Base-by-base conservation (phyloP, 2,329 filamentous ascomycete genomes). In the Exophiala spinifera region DNA sequence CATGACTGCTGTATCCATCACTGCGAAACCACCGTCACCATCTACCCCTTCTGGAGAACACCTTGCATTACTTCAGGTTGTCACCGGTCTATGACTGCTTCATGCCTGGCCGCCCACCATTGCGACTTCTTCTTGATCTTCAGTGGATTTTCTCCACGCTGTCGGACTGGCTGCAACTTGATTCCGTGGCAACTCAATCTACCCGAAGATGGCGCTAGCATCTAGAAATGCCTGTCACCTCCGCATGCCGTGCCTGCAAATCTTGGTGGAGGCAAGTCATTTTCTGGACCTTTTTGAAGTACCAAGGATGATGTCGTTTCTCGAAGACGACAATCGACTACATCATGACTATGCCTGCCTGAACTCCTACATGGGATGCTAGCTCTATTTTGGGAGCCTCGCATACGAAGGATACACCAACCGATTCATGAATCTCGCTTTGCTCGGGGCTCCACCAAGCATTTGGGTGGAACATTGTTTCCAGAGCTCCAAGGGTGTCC, bases 301-400 rank as follows among this genome's bases (percentile, higher is more conserved):
- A 20, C 33, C 20, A 7, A 28, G n/a, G 14, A 10, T 15, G n/a
- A n/a, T 44, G 28, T 7, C 33, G n/a, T 34, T 21, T 33, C 15
- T 8, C 17, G 19, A 13, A 31, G 3, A 33, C n/a, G 28, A 20
- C 39, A 19, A 21, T 31, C 21, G 14, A 55, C 42, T 52, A 61
- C 60, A 62, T 62, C 60, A 62, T 59, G 55, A 62, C 55, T 62
- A 43, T 43, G 23, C 39, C 43, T 57, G 49, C 54, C 21, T 21
- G n/a, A 39, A 57, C 60, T 57, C 51, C 34, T 52, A 60, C 49
- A 46, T 15, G 21, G 42, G 15, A 25, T 48, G 39, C 59, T 51
- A 57, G 40, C 25, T 40, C 50, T 42, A 15, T 40, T 52, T 55
- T 42, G 28, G 47, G 42, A 23, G 23, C 25, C 21, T 23, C 39